A percentile compares a stretch with the other conserved stretches of the same genome.
Conservation (phyloP, 169 alveolate genomes). For the Cryptosporidium sp. region DNA sequence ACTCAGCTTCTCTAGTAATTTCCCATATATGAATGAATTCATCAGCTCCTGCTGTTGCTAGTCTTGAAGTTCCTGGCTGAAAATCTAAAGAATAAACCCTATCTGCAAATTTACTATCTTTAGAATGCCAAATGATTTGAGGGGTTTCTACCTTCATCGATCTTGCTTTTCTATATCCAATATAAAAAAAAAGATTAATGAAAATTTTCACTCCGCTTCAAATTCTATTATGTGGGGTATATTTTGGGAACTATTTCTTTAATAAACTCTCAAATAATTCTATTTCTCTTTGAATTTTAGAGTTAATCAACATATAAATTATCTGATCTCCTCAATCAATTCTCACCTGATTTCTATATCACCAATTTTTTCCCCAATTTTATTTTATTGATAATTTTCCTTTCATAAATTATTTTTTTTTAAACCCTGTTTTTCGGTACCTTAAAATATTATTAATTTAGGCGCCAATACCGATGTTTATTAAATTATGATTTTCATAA, state of each 20-base stretch:
- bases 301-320: background rate
- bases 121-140: slow-evolving; percentile 91
- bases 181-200: background rate
- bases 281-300: background rate
- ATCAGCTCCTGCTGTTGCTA: slow-evolving; percentile 93
- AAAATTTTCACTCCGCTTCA: background rate
- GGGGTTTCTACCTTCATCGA: slow-evolving; percentile 80
- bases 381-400: background rate
- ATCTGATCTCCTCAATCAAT: background rate
- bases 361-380: background rate
- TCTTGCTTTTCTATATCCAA: background rate
- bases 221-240: slow-evolving; percentile 20
- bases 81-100: slow-evolving; percentile 90
- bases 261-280: too few relatives aligned
- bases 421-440: background rate
- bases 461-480: slow-evolving; percentile 4
- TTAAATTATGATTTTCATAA: background rate
- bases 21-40: slow-evolving; percentile 91
- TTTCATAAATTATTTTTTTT: background rate
- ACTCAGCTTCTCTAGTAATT: slow-evolving; percentile 82
- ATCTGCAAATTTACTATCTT: slow-evolving; percentile 90
- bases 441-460: background rate
- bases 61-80: slow-evolving; percentile 85
- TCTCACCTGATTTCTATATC: background rate
- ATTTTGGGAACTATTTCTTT: background rate